Evolutionary conservation across 2,329 filamentous ascomycete species (phyloP), one percentile per base, ranked within the genome.

Genomic region (Biscogniauxia marginata): DNA sequence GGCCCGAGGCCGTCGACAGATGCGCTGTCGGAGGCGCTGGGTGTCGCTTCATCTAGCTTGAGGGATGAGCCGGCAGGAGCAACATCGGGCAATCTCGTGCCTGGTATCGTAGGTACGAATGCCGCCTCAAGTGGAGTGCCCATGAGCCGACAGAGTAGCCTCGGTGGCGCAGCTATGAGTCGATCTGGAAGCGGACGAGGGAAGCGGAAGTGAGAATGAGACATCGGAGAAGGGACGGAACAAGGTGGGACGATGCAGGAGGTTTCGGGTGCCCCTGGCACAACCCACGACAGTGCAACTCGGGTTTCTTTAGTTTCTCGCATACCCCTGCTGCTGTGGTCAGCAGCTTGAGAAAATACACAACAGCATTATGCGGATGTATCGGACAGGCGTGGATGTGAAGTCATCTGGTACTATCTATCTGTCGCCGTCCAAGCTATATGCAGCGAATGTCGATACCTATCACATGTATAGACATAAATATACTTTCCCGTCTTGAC

Each of bases 121-220:
- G 61, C 60, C 46, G 61, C 64, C 4, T 55, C 71, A 22, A 73
- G 73, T 0, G 77, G 75, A 0, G 73, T 74, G 13, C 77, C 81
- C 1, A 84, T 84, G 79, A 84, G 81, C 63, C 78, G 80, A 39
- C 80, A 81, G 67, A 83, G 79, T 70, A 83, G 80, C 53, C 72
- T 79, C 3, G 80, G 81, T 21, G 83, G 82, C 45, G 78, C 78
- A 25, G 74, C 80, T 11, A 84, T 84, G 82, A 84, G 81, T 61
- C 75, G 83, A 20, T 78, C 75, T 21, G 75, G 77, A 46, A 83
- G 79, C 59, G 77, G 76, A 20, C 75, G 81, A 51, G 81, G 80
- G 13, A 66, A 68, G 57, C 62, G 69, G 43, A 70, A 70, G 53
- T 52, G 52, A 30, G 64, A 46, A 57, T 45, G 16, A 13, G 30